These are phyloP conservation scores for Penicillium freii DNA, from an alignment of 2,329 filamentous ascomycete species.

Conservation along the genomic window DNA sequence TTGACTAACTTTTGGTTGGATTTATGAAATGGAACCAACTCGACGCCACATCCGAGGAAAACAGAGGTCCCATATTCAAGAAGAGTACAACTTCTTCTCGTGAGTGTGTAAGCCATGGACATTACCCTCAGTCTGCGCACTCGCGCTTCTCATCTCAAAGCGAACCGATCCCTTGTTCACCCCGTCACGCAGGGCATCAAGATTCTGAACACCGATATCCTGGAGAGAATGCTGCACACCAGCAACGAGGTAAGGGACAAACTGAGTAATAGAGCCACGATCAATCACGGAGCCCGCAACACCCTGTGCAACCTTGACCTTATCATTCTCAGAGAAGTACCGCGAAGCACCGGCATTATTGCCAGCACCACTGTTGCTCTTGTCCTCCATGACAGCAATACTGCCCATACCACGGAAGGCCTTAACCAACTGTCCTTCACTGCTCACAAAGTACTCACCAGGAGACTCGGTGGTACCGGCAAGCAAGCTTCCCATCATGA, in stretches of 20 bases:
- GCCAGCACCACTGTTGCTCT: conserved; percentile 77
- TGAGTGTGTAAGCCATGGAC: conserved; percentile 96
- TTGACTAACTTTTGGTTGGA: not conserved
- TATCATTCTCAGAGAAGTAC: conserved; percentile 97
- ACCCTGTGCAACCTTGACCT: conserved; percentile 92
- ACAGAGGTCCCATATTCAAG: not conserved
- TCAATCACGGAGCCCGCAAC: conserved; percentile 69
- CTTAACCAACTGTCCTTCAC: conserved; percentile 97
- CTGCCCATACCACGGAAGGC: conserved; percentile 98
- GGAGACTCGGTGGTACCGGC: conserved; percentile 97
- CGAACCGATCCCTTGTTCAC: conserved; percentile 74
- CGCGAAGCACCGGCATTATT: conserved; percentile 94
- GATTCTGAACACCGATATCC: conserved; percentile 83
- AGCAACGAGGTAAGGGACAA: conserved; percentile 90
- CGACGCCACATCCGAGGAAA: not conserved
- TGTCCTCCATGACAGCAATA: conserved; percentile 99
- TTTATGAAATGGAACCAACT: not conserved
- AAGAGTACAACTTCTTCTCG: conserved; percentile 97
- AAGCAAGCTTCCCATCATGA: conserved; percentile 99
- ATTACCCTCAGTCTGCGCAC: conserved; percentile 92
- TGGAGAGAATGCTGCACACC: conserved; percentile 97
- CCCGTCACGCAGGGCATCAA: conserved; percentile 71
- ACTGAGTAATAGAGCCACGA: conserved; percentile 79
- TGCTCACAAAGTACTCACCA: conserved; percentile 92
- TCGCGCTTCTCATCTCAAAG: conserved; percentile 92